Conservation (phyloP, 768 basidiomycete genomes). For the Gymnopilus dilepis region DNA sequence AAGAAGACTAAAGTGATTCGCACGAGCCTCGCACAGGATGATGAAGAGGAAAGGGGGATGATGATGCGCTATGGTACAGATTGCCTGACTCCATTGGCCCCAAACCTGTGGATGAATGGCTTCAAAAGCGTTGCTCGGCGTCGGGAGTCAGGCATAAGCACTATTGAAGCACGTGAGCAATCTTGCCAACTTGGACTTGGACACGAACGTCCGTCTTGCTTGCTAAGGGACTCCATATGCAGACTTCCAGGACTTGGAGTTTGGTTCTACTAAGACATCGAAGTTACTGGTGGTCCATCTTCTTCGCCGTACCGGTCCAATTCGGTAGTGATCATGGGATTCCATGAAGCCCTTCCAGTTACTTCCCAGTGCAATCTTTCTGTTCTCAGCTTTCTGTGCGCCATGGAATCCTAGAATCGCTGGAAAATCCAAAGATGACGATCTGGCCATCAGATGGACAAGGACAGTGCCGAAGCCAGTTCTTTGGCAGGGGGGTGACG, state of each 20-base stretch:
- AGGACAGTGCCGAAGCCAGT: slow-evolving; percentile 22
- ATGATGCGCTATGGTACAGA: background rate
- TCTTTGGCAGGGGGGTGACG: slow-evolving; percentile 19
- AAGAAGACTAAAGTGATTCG: background rate
- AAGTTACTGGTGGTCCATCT: background rate
- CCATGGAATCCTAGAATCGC: slow-evolving; percentile 14
- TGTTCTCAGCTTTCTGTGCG: slow-evolving; percentile 8
- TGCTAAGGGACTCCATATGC: background rate
- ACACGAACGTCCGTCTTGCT: background rate
- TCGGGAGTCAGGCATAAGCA: too few relatives aligned
- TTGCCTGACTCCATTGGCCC: background rate
- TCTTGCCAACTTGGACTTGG: too few relatives aligned
- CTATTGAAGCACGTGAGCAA: too few relatives aligned
- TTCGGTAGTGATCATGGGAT: slow-evolving; percentile 16
- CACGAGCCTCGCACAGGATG: slow-evolving; percentile 5
- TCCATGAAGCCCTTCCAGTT: background rate
- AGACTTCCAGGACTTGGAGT: background rate
- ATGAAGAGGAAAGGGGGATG: background rate
- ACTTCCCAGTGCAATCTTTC: slow-evolving; percentile 1
- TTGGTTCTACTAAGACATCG: background rate
- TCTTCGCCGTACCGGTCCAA: background rate
- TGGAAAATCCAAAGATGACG: slow-evolving; percentile 16
- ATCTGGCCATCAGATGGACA: slow-evolving; percentile 19
- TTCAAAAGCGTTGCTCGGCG: too few relatives aligned
- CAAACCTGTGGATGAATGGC: too few relatives aligned